A percentile compares a stretch with the other conserved stretches of the same genome.
phyloP scores from a whole-genome alignment of 1,284 basidiomycete genomes.

The Cystobasidium pallidum region DNA sequence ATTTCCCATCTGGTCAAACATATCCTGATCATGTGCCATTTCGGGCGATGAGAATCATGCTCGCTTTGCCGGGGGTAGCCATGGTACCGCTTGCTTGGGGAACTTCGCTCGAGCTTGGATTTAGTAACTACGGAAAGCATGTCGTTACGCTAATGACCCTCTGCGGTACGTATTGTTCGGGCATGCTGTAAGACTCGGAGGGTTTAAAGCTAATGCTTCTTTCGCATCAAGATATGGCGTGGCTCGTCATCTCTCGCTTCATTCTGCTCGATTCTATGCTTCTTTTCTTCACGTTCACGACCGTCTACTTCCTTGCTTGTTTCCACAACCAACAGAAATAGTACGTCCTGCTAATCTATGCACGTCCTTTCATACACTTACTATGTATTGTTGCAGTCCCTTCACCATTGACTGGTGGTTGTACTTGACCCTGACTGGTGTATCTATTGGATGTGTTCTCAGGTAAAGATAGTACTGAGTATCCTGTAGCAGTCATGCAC shows the following conservation, averaged over 20 bases:
- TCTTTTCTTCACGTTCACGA: conserved; percentile 96
- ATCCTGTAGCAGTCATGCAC: neutral
- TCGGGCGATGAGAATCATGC: conserved; percentile 90
- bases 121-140: conserved; percentile 87
- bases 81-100: conserved; percentile 97
- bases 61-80: conserved; percentile 89
- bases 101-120: conserved; percentile 90
- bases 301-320: conserved; percentile 90
- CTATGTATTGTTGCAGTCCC: conserved; percentile 61
- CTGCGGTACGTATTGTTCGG: conserved; percentile 65
- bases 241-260: conserved; percentile 94
- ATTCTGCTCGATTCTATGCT: conserved; percentile 98
- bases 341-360: conserved; percentile 60
- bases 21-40: conserved; percentile 88
- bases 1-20: conserved; percentile 87
- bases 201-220: neutral
- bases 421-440: conserved; percentile 87
- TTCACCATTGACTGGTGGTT: conserved; percentile 97
- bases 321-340: conserved; percentile 95
- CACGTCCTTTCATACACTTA: neutral
- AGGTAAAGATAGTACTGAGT: conserved; percentile 61
- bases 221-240: conserved; percentile 75
- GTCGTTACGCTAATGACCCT: conserved; percentile 92
- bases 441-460: conserved; percentile 92
- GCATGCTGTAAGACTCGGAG: neutral